These are phyloP conservation scores for Phytophthora syringae DNA, from an alignment of 352 stramenopile species.

Conservation along the genomic window DNA sequence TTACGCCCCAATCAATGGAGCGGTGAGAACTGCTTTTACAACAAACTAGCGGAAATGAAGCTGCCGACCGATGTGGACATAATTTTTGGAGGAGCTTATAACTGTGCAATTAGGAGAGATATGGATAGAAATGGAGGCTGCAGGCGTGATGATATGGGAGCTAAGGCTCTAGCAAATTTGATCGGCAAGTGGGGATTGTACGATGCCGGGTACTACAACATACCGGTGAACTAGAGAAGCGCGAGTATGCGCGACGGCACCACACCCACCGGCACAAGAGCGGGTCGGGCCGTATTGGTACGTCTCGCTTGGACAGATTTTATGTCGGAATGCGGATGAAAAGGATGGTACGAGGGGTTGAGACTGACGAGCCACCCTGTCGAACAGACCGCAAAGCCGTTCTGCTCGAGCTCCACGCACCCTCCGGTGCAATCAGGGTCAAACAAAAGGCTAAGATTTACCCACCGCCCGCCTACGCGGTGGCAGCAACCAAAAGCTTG, in stretches of 20 bases:
- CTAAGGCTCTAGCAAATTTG: background rate
- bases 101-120: background rate
- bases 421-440: background rate
- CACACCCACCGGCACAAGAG: too few species aligned
- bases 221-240: background rate
- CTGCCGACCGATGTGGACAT: background rate
- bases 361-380: background rate
- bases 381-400: background rate
- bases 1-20: background rate
- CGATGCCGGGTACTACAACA: background rate
- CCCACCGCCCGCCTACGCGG: background rate
- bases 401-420: background rate
- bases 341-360: background rate
- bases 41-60: too few species aligned
- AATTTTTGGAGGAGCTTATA: constrained; percentile 1
- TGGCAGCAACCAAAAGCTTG: background rate
- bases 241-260: too few species aligned
- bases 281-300: background rate
- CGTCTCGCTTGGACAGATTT: constrained; percentile 4
- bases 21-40: background rate
- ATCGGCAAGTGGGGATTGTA: background rate
- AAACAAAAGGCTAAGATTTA: background rate
- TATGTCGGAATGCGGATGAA: background rate
- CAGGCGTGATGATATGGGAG: background rate
- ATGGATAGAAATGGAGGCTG: background rate